phyloP scores from a whole-genome alignment of 129 eudicot species.

The Saposhnikovia divaricata region DNA sequence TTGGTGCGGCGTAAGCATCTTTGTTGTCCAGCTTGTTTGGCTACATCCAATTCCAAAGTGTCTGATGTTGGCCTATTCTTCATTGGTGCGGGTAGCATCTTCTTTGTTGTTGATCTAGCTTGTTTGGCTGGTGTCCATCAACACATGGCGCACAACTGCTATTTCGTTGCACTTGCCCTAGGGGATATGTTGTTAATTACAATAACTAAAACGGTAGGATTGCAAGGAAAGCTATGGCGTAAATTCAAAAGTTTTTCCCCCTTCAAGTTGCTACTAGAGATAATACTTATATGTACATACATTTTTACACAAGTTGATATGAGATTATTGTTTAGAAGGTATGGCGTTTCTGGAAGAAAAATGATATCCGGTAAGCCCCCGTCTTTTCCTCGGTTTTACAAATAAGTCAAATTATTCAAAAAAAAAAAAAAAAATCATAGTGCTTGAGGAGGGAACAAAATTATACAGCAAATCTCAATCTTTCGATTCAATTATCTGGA shows the following conservation, averaged over 20 bases:
- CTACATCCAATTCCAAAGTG: neutral
- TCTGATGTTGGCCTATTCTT: neutral
- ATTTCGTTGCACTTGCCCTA: neutral
- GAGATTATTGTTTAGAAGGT: too few species aligned
- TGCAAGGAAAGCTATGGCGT: neutral
- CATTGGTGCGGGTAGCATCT: neutral
- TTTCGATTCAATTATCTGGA: too few species aligned
- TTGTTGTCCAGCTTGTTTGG: too few species aligned
- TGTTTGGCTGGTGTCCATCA: neutral
- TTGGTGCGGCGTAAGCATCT: neutral
- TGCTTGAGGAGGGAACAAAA: too few species aligned
- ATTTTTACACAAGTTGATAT: neutral
- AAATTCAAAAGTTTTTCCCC: too few species aligned
- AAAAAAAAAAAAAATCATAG: neutral
- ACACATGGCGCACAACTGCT: neutral
- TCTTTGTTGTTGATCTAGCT: neutral
- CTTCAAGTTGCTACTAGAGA: neutral
- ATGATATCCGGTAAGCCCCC: neutral
- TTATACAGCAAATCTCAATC: too few species aligned
- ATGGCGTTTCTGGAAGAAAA: neutral
- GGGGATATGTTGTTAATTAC: neutral
- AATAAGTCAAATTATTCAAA: too few species aligned
- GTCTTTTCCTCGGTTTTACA: neutral
- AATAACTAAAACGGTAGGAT: neutral
- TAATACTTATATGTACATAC: too few species aligned